Conservation (phyloP, 176 grass and related monocot genomes). For the Oryza meyeriana region DNA sequence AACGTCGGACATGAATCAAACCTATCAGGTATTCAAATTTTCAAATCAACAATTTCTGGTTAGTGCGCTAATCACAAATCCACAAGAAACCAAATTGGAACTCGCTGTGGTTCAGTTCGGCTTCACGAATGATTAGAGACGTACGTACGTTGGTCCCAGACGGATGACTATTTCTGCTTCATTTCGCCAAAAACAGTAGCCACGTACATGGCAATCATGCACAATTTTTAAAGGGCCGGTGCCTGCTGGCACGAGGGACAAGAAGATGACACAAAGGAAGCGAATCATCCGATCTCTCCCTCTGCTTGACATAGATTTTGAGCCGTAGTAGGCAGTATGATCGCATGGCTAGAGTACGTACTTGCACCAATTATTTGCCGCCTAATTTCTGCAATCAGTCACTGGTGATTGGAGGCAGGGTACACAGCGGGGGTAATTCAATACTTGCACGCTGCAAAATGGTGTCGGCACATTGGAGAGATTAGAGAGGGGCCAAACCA, state of each 20-base stretch:
- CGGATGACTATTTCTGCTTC: background rate
- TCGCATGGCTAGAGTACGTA: background rate
- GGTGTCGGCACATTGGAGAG: background rate
- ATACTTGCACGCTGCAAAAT: conserved; percentile 3
- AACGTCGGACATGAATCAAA: too few relatives aligned
- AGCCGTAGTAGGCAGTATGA: background rate
- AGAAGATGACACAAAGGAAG: background rate
- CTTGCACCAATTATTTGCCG: background rate
- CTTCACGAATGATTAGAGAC: conserved; percentile 31
- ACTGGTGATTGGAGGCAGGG: background rate
- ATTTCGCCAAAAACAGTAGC: background rate
- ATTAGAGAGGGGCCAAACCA: background rate
- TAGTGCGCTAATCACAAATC: too few relatives aligned
- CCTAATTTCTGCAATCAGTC: conserved; percentile 19
- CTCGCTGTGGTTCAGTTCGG: background rate
- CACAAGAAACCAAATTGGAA: background rate
- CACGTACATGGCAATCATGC: conserved; percentile 17
- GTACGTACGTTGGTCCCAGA: conserved; percentile 13
- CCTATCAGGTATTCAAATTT: too few relatives aligned
- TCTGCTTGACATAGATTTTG: background rate
- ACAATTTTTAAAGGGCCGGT: conserved; percentile 2
- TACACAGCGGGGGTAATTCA: background rate
- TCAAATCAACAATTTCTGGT: too few relatives aligned
- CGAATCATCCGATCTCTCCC: conserved; percentile 17
- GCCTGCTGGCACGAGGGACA: background rate